phyloP scores from a whole-genome alignment of 2,329 filamentous ascomycete genomes.

The Cercospora brassicicola region DNA sequence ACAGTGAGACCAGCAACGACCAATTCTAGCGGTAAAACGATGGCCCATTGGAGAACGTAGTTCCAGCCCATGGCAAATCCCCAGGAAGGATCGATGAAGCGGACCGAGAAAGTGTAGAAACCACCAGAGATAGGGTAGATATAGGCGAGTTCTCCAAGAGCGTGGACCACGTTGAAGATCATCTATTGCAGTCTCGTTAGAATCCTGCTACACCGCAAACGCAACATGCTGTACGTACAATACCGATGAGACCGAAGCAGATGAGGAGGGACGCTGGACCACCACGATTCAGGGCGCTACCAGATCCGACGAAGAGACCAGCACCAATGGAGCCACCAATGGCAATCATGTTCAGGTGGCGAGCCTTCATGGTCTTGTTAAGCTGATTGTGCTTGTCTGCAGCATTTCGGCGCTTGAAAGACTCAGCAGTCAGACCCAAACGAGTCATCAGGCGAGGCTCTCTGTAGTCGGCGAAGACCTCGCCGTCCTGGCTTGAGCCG shows the following conservation, averaged over 20 bases:
- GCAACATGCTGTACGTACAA: constrained; percentile 27
- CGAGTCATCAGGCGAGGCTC: constrained; percentile 31
- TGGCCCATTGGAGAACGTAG: constrained; percentile 35
- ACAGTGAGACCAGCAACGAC: constrained; percentile 31
- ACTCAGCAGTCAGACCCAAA: constrained; percentile 36
- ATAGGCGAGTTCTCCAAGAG: constrained; percentile 45
- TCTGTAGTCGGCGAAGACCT: constrained; percentile 17
- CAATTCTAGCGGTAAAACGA: constrained; percentile 32
- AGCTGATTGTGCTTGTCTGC: constrained; percentile 38
- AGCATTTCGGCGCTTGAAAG: constrained; percentile 34
- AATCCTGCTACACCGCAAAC: not conserved
- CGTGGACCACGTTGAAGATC: constrained; percentile 46
- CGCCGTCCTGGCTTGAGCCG: constrained; percentile 24
- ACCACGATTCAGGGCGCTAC: constrained; percentile 49
- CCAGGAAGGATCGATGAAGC: constrained; percentile 48
- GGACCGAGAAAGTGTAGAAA: constrained; percentile 44
- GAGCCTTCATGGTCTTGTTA: constrained; percentile 36
- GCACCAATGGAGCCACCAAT: constrained; percentile 50
- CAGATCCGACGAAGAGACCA: constrained; percentile 57
- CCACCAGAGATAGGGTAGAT: constrained; percentile 46
- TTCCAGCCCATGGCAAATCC: constrained; percentile 37
- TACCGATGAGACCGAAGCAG: constrained; percentile 36
- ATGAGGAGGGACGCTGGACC: constrained; percentile 48
- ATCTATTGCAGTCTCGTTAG: constrained; percentile 29
- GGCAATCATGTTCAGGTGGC: constrained; percentile 40